Conservation (phyloP, 2,329 filamentous ascomycete species). For the Fusarium aywerte region DNA sequence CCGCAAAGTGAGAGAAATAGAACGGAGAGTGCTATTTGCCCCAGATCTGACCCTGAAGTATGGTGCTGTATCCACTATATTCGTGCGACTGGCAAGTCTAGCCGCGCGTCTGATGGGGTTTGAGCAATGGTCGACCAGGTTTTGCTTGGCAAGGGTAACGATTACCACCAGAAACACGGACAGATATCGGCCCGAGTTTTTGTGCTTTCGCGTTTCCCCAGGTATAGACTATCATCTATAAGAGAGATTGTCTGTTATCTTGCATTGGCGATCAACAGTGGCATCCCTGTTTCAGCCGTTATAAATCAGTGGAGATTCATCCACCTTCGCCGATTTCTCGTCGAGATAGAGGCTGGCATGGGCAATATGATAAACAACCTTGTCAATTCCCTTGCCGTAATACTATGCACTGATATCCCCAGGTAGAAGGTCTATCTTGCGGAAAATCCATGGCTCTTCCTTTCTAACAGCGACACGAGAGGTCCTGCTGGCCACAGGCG, state of each 20-base stretch:
- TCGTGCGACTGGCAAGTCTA: neutral
- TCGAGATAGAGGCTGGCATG: too few species aligned
- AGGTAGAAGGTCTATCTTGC: too few species aligned
- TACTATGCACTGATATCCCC: too few species aligned
- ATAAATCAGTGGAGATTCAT: neutral
- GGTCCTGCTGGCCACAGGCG: too few species aligned
- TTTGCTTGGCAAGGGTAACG: too few species aligned
- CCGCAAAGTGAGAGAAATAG: neutral
- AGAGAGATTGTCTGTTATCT: neutral
- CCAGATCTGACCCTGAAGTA: neutral
- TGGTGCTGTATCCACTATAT: neutral
- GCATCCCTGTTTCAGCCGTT: neutral
- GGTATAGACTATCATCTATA: neutral
- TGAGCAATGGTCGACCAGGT: neutral
- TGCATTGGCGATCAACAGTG: neutral
- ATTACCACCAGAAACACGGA: neutral
- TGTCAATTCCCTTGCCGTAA: too few species aligned
- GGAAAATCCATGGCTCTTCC: too few species aligned
- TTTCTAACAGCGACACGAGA: too few species aligned
- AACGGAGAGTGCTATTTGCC: neutral
- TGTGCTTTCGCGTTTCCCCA: neutral
- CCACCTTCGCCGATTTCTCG: neutral
- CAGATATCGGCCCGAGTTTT: neutral
- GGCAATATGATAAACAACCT: too few species aligned
- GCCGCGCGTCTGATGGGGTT: neutral